phyloP scores from a whole-genome alignment of 2,329 filamentous ascomycete genomes.

The Shiraia bambusicola region DNA sequence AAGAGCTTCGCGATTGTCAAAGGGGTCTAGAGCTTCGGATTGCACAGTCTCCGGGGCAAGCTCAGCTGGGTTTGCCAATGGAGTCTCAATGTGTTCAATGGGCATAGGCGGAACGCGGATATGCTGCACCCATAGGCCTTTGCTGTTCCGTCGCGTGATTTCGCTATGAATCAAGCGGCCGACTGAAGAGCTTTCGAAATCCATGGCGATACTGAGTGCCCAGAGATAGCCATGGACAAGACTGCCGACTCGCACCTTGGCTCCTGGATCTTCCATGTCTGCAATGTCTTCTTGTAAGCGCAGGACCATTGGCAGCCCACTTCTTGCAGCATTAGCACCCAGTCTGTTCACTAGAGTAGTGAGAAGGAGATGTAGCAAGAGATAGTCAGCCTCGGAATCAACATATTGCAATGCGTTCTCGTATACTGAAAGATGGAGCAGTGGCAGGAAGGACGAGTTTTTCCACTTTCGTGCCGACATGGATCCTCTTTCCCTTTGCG shows the following conservation, averaged over 20 bases:
- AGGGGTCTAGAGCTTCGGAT: conserved; percentile 61
- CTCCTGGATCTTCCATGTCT: conserved; percentile 62
- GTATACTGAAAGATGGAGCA: conserved; percentile 85
- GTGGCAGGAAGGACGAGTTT: conserved; percentile 75
- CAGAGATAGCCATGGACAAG: conserved; percentile 89
- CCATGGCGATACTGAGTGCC: conserved; percentile 74
- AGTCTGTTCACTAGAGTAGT: conserved; percentile 72
- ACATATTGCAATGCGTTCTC: conserved; percentile 72
- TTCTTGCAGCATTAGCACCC: conserved; percentile 77
- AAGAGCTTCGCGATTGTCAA: conserved; percentile 70
- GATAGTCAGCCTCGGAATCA: conserved; percentile 68
- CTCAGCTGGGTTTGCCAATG: conserved; percentile 24
- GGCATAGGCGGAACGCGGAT: conserved; percentile 69
- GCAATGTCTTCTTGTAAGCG: conserved; percentile 82
- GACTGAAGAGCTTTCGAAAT: conserved; percentile 68
- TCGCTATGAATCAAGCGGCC: conserved; percentile 74
- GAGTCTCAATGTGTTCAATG: conserved; percentile 58
- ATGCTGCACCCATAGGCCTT: conserved; percentile 76
- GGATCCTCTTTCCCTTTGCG: conserved; percentile 59
- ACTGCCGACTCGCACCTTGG: conserved; percentile 78
- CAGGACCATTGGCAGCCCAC: conserved; percentile 85
- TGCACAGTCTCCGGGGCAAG: conserved; percentile 31
- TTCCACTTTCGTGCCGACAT: conserved; percentile 58
- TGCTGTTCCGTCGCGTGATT: conserved; percentile 70
- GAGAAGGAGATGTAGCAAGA: conserved; percentile 76